phyloP scores from a whole-genome alignment of 2,329 filamentous ascomycete genomes.

The Aspergillus fumigatiaffinis region DNA sequence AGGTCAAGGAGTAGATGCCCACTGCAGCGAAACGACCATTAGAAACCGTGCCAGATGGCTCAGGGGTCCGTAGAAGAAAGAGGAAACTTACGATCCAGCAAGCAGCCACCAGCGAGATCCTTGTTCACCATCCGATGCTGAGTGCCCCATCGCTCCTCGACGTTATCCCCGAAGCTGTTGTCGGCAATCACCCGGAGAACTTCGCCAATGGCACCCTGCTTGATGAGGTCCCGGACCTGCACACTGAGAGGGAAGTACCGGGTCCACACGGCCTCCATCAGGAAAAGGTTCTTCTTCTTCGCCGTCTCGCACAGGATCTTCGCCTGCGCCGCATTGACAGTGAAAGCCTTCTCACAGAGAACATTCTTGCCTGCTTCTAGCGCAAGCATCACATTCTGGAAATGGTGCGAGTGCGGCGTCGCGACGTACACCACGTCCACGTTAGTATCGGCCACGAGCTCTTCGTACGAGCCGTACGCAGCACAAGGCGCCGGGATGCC shows the following conservation, averaged over 20 bases:
- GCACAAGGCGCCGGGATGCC: conserved; percentile 65
- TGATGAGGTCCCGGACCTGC: conserved; percentile 55
- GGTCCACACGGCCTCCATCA: conserved; percentile 90
- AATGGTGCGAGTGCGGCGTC: conserved; percentile 89
- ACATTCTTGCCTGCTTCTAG: conserved; percentile 82
- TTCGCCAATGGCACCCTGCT: conserved; percentile 58
- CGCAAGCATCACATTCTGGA: conserved; percentile 83
- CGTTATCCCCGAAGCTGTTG: conserved; percentile 59
- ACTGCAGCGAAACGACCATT: conserved; percentile 38
- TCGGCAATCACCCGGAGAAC: conserved; percentile 57
- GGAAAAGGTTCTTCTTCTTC: conserved; percentile 66
- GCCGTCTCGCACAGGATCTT: conserved; percentile 69
- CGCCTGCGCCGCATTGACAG: conserved; percentile 74
- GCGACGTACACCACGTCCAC: conserved; percentile 86
- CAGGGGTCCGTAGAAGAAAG: not conserved
- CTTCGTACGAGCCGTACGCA: conserved; percentile 76
- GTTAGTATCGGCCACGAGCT: conserved; percentile 72
- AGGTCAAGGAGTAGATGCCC: conserved; percentile 83
- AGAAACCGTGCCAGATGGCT: not conserved
- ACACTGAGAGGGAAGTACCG: conserved; percentile 81
- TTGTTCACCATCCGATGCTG: conserved; percentile 76
- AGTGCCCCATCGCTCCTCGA: conserved; percentile 57
- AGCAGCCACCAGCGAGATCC: conserved; percentile 74
- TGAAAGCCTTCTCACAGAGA: conserved; percentile 87
- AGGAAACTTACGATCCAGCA: conserved; percentile 60